Base-by-base conservation (phyloP, 495 filamentous ascomycete species). In the Penicillium macrosclerotiorum region DNA sequence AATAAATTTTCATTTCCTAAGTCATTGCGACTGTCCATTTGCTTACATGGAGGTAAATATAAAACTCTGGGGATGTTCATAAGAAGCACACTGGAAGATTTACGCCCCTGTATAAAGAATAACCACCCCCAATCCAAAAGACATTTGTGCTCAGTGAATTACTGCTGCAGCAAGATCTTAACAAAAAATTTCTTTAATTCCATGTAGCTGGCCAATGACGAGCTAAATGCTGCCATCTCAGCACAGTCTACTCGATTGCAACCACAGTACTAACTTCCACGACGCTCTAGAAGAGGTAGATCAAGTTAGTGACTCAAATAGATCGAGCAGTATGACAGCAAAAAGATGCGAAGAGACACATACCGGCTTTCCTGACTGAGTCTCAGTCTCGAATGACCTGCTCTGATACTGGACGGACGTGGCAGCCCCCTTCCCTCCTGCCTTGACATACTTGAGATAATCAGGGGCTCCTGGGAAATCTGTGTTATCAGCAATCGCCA, bases 381-480 rank as follows among this genome's bases (percentile, higher is more conserved):
- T 27, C 38, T 49, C 37, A 7, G 52, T 44, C n/a, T 51, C 27
- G 27, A 49, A 30, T 23, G 47, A 51, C 33, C 42, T 34, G 12
- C 47, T 64, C 50, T 54, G 44, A 51, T 62, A 64, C 26, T 43
- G 47, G 17, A 57, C 46, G 12, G 51, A 37, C 3, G 30, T 42
- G 39, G 22, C 25, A 31, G 9, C n/a, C 2, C 52, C 38, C 46
- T 57, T 38, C 42, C 63, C 31, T 49, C 56, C 49, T 12, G 45
- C 49, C 35, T 43, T 49, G 0, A 67, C 59, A 60, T 65, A 65
- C 44, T 54, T 46, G 38, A 65, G 29, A 52, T 69, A 69, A 18
- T 54, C 46, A 19, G 65, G 65, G 8, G 52, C 52, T 8, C 52
- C 52, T 19, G 52, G 52, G 27, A 55, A 43, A 41, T 51, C 47